Conservation (phyloP, 1,284 basidiomycete genomes). For the Heterobasidion annosum region DNA sequence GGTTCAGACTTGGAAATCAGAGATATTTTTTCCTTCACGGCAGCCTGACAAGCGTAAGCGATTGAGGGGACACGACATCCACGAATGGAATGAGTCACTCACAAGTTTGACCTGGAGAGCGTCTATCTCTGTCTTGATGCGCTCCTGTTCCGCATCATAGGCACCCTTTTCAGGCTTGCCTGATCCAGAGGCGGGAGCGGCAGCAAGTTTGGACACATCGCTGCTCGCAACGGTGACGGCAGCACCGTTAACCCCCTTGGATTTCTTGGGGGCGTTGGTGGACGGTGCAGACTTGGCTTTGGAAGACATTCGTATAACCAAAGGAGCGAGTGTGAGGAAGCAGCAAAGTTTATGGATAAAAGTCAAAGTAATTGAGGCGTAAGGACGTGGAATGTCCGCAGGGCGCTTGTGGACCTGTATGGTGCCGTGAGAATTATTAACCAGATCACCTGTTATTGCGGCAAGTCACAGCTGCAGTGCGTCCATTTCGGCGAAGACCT, state of each 20-base stretch:
- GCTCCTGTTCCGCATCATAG: slow-evolving; percentile 80
- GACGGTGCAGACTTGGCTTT: slow-evolving; percentile 44
- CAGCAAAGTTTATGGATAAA: slow-evolving; percentile 10
- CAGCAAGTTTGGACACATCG: slow-evolving; percentile 24
- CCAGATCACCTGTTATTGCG: neutral
- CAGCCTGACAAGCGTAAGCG: slow-evolving; percentile 37
- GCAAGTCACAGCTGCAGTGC: neutral
- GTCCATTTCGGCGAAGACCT: neutral
- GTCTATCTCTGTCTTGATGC: slow-evolving; percentile 78
- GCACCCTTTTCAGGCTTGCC: slow-evolving; percentile 75
- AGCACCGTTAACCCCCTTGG: slow-evolving; percentile 31
- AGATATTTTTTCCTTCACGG: slow-evolving; percentile 74
- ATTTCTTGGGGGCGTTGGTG: slow-evolving; percentile 32
- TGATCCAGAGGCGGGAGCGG: slow-evolving; percentile 22
- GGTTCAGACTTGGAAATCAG: slow-evolving; percentile 48
- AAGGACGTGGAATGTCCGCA: slow-evolving; percentile 1
- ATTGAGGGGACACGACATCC: neutral
- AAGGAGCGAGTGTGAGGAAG: slow-evolving; percentile 8
- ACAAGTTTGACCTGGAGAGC: slow-evolving; percentile 73
- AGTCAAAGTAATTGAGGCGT: slow-evolving; percentile 1
- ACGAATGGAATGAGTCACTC: slow-evolving; percentile 22
- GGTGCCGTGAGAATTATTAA: neutral
- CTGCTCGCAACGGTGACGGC: slow-evolving; percentile 27
- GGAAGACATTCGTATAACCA: slow-evolving; percentile 29
- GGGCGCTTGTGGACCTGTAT: neutral